A percentile compares a stretch with the other conserved stretches of the same genome.
phyloP scores from a whole-genome alignment of 2,329 filamentous ascomycete species.

The Botrytis byssoidea region DNA sequence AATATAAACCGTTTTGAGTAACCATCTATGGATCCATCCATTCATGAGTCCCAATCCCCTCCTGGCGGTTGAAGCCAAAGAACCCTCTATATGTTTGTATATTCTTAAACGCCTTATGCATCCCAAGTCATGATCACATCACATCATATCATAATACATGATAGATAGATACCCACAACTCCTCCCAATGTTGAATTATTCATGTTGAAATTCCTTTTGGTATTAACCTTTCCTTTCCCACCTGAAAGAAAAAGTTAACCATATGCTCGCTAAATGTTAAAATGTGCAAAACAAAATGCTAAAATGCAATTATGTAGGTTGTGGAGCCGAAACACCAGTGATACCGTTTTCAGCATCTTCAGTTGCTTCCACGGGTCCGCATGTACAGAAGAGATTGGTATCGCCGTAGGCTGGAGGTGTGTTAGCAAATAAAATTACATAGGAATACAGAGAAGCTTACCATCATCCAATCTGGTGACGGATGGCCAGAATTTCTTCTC shows the following conservation, averaged over 20 bases:
- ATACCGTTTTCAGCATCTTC: conserved; percentile 45
- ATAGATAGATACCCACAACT: conserved; percentile 16
- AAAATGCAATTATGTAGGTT: conserved; percentile 28
- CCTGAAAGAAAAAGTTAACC: conserved; percentile 5
- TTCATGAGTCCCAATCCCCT: background rate
- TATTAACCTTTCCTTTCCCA: conserved; percentile 4
- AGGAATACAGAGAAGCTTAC: conserved; percentile 50
- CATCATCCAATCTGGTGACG: conserved; percentile 83
- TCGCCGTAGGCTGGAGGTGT: conserved; percentile 72
- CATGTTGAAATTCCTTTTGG: conserved; percentile 19
- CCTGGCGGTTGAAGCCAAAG: conserved; percentile 18
- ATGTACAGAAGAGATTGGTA: conserved; percentile 91
- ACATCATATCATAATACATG: conserved; percentile 14
- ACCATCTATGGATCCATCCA: background rate
- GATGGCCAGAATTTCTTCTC: conserved; percentile 99
- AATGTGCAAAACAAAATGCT: conserved; percentile 11
- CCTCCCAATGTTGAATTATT: conserved; percentile 21
- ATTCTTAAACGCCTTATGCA: conserved; percentile 12
- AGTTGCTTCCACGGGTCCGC: conserved; percentile 82
- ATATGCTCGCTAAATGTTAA: conserved; percentile 19
- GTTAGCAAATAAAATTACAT: conserved; percentile 27
- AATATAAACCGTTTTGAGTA: background rate
- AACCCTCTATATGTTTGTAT: conserved; percentile 15
- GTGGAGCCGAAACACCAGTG: conserved; percentile 31
- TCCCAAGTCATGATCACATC: conserved; percentile 12